phyloP scores from a whole-genome alignment of 2,329 filamentous ascomycete genomes.

The Geosmithia morbida region DNA sequence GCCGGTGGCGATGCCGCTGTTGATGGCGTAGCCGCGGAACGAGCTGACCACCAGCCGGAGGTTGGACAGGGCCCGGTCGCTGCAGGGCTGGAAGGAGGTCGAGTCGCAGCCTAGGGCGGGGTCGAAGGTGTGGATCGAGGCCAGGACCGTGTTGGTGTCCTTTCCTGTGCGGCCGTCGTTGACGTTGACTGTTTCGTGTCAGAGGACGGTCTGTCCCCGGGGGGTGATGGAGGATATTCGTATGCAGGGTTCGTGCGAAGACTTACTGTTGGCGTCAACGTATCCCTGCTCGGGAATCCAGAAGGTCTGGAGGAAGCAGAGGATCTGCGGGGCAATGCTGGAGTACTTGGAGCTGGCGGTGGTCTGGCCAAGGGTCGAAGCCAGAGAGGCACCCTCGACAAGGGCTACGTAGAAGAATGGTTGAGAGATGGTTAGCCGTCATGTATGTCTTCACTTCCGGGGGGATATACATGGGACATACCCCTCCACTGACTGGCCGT shows the following conservation, averaged over 20 bases:
- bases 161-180: slow-evolving; percentile 51
- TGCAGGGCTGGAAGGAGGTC: slow-evolving; percentile 67
- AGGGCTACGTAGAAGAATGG: slow-evolving; percentile 24
- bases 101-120: slow-evolving; percentile 50
- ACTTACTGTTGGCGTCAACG: slow-evolving; percentile 46
- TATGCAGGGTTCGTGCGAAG: too few species aligned
- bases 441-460: too few species aligned
- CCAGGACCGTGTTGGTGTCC: slow-evolving; percentile 57
- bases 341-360: slow-evolving; percentile 39
- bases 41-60: slow-evolving; percentile 64
- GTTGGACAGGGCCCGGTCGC: slow-evolving; percentile 52
- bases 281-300: slow-evolving; percentile 45
- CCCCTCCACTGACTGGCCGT: slow-evolving; percentile 48
- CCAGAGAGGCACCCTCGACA: slow-evolving; percentile 54
- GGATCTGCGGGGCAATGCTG: slow-evolving; percentile 51
- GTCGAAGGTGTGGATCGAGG: slow-evolving; percentile 56
- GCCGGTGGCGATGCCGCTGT: slow-evolving; percentile 46
- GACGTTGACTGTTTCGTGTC: slow-evolving; percentile 29
- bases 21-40: slow-evolving; percentile 64
- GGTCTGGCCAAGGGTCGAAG: slow-evolving; percentile 43
- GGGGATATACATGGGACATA: too few species aligned
- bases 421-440: slow-evolving; percentile 34
- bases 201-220: slow-evolving; percentile 26
- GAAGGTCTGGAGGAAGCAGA: slow-evolving; percentile 63
- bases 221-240: too few species aligned